Conservation (phyloP, 106 monocot genomes). For the Dendrobium chrysotoxum region DNA sequence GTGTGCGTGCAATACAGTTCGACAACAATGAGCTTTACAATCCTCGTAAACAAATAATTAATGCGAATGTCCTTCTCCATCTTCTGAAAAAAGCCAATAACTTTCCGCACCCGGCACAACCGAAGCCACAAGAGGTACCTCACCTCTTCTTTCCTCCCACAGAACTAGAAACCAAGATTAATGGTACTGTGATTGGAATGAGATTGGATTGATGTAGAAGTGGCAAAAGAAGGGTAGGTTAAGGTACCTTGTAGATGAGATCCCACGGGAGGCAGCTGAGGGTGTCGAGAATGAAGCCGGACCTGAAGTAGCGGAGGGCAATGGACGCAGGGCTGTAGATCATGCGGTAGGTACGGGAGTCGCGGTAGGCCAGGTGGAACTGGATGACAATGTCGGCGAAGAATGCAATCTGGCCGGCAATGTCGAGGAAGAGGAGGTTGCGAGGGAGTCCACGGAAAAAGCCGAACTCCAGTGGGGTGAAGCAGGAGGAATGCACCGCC, state of each 20-base stretch:
- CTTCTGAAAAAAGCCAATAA: slow-evolving; percentile 48
- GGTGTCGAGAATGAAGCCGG: slow-evolving; percentile 52
- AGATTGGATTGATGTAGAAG: neutral
- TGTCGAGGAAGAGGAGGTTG: slow-evolving; percentile 64
- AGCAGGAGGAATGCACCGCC: slow-evolving; percentile 86
- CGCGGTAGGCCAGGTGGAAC: slow-evolving; percentile 70
- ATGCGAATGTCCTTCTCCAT: slow-evolving; percentile 22
- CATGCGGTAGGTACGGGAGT: slow-evolving; percentile 66
- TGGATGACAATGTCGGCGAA: slow-evolving; percentile 54
- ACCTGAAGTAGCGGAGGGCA: slow-evolving; percentile 74
- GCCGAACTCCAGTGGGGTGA: slow-evolving; percentile 93
- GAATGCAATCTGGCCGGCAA: slow-evolving; percentile 72
- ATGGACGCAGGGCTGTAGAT: slow-evolving; percentile 46
- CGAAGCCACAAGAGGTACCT: slow-evolving; percentile 91
- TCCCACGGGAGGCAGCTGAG: slow-evolving; percentile 88
- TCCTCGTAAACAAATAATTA: slow-evolving; percentile 88
- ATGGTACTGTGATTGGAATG: neutral
- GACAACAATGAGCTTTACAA: slow-evolving; percentile 84
- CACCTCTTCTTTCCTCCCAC: slow-evolving; percentile 74
- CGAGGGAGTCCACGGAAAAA: slow-evolving; percentile 86
- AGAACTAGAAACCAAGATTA: slow-evolving; percentile 26
- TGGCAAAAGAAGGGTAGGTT: too few relatives aligned
- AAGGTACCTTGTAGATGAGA: slow-evolving; percentile 61
- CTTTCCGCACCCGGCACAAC: slow-evolving; percentile 47
- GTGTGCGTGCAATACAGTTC: slow-evolving; percentile 95